Evolutionary conservation across 148 eudicot species (phyloP), one percentile per base, ranked within the genome.

Genomic region (Tetragonia tetragonoides): DNA sequence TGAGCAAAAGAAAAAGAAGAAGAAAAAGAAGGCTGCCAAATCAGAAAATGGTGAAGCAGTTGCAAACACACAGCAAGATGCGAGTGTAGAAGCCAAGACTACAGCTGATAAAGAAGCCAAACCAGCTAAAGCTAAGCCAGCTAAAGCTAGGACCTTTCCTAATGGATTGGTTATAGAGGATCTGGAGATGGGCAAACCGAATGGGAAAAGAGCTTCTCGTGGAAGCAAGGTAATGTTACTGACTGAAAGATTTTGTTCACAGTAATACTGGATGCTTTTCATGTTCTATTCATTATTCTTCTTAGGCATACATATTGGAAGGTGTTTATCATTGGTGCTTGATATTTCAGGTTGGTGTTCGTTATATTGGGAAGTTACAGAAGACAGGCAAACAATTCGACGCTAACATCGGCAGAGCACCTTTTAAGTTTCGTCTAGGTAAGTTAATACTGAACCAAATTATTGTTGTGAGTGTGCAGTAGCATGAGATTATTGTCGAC

Each of bases 381-480:
- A 93, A 91, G 81, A 91, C 80, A 68, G 94, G 87, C 15, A 77
- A 91, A 83, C 87, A 86, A 15, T 95, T 95, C 74, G 99, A 95
- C 79, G 87, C 97, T 18, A 95, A 92, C 76, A 73, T 86, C 69
- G 89, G 93, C 68, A 78, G 78, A 78, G 85, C 90, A 60, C 97
- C 99, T 72, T 91, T 93, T 65, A 86, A 91, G 81, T 95, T 95
- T 68, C 96, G 92, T 74, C 82, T 95, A 76, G 99, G 99, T 91
- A 87, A 65, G 70, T 21, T 42, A 21, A 61, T 15, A 16, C 39
- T 60, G 28, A 21, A 60, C 28, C 64, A 60, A 17, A 16, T 2
- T 7, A 7, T 60, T 60, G 6, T 3, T 6, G n/a, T 2, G 28
- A 28, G 64, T 8, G 21, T 60, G 28, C n/a, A 57, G 61, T 16